A percentile compares a stretch with the other conserved stretches of the same genome.
Evolutionary conservation across 768 basidiomycete species (phyloP).

Genomic region (Auricularia sp.): DNA sequence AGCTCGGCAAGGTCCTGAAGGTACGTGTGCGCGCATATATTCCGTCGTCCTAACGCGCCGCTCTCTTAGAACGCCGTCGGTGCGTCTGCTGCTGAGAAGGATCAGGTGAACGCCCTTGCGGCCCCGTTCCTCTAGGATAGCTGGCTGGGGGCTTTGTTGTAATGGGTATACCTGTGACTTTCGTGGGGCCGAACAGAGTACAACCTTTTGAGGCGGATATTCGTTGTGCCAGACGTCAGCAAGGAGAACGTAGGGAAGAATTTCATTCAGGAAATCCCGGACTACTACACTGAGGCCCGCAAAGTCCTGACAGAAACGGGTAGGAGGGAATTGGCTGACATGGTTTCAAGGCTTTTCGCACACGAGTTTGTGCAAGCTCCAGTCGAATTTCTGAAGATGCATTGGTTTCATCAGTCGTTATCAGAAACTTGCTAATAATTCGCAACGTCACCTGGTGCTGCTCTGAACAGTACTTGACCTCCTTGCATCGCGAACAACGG

Average conservation of each 20-base stretch:
- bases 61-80: slow-evolving; percentile 2
- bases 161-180: no score
- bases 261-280: no score
- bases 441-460: not conserved
- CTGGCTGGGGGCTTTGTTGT: no score
- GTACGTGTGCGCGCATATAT: not conserved
- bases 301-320: no score
- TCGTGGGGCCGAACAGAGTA: no score
- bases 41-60: not conserved
- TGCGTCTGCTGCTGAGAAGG: slow-evolving; percentile 4
- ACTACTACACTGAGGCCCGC: no score
- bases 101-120: slow-evolving; percentile 2
- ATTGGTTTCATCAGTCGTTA: not conserved
- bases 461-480: not conserved
- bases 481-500: not conserved
- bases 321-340: no score
- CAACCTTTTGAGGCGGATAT: no score
- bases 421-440: not conserved
- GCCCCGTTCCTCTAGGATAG: not conserved
- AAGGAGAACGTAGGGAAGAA: no score
- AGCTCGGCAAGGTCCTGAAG: slow-evolving; percentile 11
- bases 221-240: no score
- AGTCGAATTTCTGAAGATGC: not conserved
- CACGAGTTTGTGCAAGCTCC: not conserved
- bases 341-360: not conserved